A percentile compares a stretch with the other conserved stretches of the same genome.
Conservation (phyloP, 2,329 filamentous ascomycete species). For the Rachicladosporium sp. region DNA sequence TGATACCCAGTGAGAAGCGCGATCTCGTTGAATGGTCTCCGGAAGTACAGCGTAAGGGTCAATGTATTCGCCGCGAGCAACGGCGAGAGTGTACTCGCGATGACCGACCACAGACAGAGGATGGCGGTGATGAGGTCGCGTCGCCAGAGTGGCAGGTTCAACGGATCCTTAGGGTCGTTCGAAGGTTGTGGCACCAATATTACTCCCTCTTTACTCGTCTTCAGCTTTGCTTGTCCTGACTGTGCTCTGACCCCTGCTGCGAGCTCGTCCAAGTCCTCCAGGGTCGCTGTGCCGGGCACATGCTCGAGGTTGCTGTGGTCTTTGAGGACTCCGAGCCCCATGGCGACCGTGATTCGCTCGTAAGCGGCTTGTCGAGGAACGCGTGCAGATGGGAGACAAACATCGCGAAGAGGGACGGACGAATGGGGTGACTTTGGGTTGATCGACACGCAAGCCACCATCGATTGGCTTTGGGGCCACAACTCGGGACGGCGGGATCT, state of each 20-base stretch:
- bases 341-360: slow-evolving; percentile 1
- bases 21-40: slow-evolving; percentile 55
- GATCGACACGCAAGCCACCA: too few species aligned
- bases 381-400: too few species aligned
- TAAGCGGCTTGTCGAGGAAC: too few species aligned
- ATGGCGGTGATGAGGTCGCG: slow-evolving; percentile 69
- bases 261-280: slow-evolving; percentile 24
- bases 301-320: slow-evolving; percentile 10
- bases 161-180: slow-evolving; percentile 58
- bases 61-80: slow-evolving; percentile 83
- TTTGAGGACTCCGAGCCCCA: slow-evolving; percentile 12
- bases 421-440: too few species aligned
- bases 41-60: slow-evolving; percentile 57
- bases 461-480: too few species aligned
- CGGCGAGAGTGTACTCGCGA: slow-evolving; percentile 72
- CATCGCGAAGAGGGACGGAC: too few species aligned
- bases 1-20: slow-evolving; percentile 81
- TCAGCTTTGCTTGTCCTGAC: slow-evolving; percentile 11
- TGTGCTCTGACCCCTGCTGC: slow-evolving; percentile 9
- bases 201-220: slow-evolving; percentile 17
- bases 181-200: slow-evolving; percentile 85
- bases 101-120: slow-evolving; percentile 68
- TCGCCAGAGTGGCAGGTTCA: slow-evolving; percentile 79
- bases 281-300: slow-evolving; percentile 30
- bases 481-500: too few species aligned